These are phyloP conservation scores for Apiospora pterosperma DNA, from an alignment of 2,329 filamentous ascomycete species.

Conservation along the genomic window DNA sequence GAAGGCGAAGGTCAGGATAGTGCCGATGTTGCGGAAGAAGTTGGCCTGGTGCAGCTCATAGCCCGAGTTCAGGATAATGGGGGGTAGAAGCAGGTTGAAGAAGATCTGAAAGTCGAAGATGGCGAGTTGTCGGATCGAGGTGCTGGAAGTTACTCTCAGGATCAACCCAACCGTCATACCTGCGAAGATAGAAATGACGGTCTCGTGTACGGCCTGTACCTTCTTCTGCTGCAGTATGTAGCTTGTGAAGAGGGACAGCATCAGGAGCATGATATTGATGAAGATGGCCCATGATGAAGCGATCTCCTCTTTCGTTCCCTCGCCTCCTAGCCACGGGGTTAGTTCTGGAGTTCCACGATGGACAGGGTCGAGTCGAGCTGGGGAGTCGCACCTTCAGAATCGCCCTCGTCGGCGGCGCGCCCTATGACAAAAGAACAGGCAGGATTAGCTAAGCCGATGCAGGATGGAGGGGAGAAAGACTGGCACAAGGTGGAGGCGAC, in stretches of 20 bases:
- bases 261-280: slow-evolving; percentile 92
- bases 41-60: slow-evolving; percentile 98
- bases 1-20: slow-evolving; percentile 96
- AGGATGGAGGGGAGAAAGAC: slow-evolving; percentile 4
- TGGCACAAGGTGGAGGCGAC: slow-evolving; percentile 15
- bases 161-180: slow-evolving; percentile 93
- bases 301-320: slow-evolving; percentile 88
- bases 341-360: slow-evolving; percentile 2
- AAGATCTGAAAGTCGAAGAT: slow-evolving; percentile 99
- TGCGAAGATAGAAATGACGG: slow-evolving; percentile 96
- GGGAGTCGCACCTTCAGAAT: slow-evolving; percentile 40
- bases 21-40: slow-evolving; percentile 98
- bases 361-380: neutral
- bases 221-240: slow-evolving; percentile 96
- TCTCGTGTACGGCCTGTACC: slow-evolving; percentile 96
- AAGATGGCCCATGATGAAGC: slow-evolving; percentile 96
- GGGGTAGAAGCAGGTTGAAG: slow-evolving; percentile 97
- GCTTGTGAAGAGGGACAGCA: slow-evolving; percentile 92
- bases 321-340: slow-evolving; percentile 46
- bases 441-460: neutral
- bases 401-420: slow-evolving; percentile 42
- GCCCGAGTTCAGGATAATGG: slow-evolving; percentile 94
- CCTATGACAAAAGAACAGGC: slow-evolving; percentile 28
- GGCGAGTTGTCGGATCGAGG: slow-evolving; percentile 84
- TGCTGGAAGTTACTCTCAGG: slow-evolving; percentile 75